Evolutionary conservation across 805 yeast species (phyloP), one percentile per base, ranked within the genome.

Genomic region (Candida khao-thaluensis): DNA sequence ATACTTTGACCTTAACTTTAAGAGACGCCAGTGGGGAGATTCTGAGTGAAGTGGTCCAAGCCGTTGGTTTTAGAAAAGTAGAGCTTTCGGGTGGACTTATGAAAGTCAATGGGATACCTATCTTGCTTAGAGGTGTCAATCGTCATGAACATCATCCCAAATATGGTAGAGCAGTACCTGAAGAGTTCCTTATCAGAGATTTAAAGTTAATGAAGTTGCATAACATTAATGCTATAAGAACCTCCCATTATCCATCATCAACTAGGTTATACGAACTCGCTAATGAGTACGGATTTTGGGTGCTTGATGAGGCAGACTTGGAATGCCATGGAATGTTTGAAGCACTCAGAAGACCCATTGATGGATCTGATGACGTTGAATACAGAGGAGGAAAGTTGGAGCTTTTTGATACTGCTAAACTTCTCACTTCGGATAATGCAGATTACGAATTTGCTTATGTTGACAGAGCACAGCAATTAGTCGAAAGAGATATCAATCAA

Each of bases 231-330:
- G 64, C 68, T 1, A 52, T 64, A 16, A 47, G 69, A 27, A 56
- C 65, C 22, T 59, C 66, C 2, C 70, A 64, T 48, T 62, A 64
- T 30, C 69, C 70, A 7, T 53, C 59, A 23, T 62, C 60, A 43
- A 69, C 70, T 6, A 43, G 45, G 16, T 49, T 62, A 25, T 50
- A 59, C 30, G 54, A 51, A 24, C 43, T 62, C 42, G 56, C 66
- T 18, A 62, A 61, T 37, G 40, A 48, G 20, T 45, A 53, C 4
- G 69, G 69, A 2, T 50, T 64, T 18, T 64, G 62, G 57, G 64
- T 63, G 8, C 49, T 63, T 20, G 63, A 62, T 38, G 69, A 64
- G 42, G 59, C 69, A 2, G 69, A 64, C 38, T 46, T 64, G 18
- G 69, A 64, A 40, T 57, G 66, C 37, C 70, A 64, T 43, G 70